Evolutionary conservation across 73 alveolate genomes (phyloP).

Genomic region (Urostyla sp.): DNA sequence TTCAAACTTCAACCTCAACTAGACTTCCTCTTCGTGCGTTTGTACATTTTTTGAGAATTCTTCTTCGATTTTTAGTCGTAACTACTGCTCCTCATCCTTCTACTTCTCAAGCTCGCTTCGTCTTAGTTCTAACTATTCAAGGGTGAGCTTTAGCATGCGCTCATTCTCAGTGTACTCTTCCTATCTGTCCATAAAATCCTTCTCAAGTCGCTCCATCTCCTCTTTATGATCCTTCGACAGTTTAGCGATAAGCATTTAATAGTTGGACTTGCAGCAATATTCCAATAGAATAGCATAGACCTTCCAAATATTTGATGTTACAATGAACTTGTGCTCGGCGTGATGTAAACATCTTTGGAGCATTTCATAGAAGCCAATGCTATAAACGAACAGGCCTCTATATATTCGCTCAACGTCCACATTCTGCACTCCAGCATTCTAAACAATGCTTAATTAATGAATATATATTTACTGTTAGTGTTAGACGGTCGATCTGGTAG

Average conservation of each 20-base stretch:
- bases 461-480: constrained; percentile 37
- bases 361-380: constrained; percentile 80
- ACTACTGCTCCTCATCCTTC: constrained; percentile 29
- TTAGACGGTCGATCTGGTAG: constrained; percentile 57
- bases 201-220: constrained; percentile 57
- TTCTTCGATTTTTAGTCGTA: constrained; percentile 43
- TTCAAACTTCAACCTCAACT: constrained; percentile 73
- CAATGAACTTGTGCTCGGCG: constrained; percentile 47
- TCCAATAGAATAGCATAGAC: constrained; percentile 77
- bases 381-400: constrained; percentile 75
- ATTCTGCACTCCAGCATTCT: constrained; percentile 61
- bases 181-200: constrained; percentile 13
- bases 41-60: constrained; percentile 38
- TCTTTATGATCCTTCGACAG: constrained; percentile 59
- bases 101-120: constrained; percentile 24
- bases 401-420: constrained; percentile 70
- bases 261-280: constrained; percentile 79
- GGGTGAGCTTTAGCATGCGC: constrained; percentile 18
- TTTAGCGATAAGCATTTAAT: constrained; percentile 69
- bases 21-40: constrained; percentile 82
- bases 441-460: neutral
- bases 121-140: constrained; percentile 2
- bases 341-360: constrained; percentile 61
- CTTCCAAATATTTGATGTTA: constrained; percentile 66
- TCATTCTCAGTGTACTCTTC: constrained; percentile 32